Conservation (phyloP, 202 grass and related monocot species). For the Saccharum hybrid region DNA sequence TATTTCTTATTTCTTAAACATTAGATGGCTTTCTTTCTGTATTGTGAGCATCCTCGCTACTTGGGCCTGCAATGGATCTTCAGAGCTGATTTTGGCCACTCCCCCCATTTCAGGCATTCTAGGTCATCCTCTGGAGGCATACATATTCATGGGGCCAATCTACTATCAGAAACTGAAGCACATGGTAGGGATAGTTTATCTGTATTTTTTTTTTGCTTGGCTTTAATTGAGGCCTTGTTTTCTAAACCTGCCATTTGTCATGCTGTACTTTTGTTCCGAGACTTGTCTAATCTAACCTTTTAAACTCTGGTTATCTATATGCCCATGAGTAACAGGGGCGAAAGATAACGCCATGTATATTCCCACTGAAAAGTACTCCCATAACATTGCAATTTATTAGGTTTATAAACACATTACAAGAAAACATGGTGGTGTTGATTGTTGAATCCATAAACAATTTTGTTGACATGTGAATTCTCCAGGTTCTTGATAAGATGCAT, state of each 20-base stretch:
- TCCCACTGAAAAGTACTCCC: not conserved
- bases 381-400: not conserved
- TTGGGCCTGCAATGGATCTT: slow-evolving; percentile 1
- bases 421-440: not conserved
- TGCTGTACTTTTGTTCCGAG: slow-evolving; percentile 12
- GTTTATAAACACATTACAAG: slow-evolving; percentile 1
- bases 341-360: not conserved
- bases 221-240: slow-evolving; percentile 9
- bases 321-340: not conserved
- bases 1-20: slow-evolving; percentile 8
- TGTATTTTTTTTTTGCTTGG: slow-evolving; percentile 16
- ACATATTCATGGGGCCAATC: slow-evolving; percentile 98
- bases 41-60: no score
- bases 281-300: not conserved
- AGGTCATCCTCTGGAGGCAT: slow-evolving; percentile 86
- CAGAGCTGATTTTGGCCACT: slow-evolving; percentile 16
- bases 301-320: not conserved
- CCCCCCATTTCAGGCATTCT: slow-evolving; percentile 71
- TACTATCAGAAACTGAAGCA: slow-evolving; percentile 99
- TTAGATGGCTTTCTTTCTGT: not conserved
- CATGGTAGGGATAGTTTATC: slow-evolving; percentile 61
- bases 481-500: slow-evolving; percentile 99
- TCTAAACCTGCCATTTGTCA: not conserved
- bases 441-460: not conserved
- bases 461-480: slow-evolving; percentile 31